These are phyloP conservation scores for Plasmopara halstedii DNA, from an alignment of 352 stramenopile species.

Conservation along the genomic window DNA sequence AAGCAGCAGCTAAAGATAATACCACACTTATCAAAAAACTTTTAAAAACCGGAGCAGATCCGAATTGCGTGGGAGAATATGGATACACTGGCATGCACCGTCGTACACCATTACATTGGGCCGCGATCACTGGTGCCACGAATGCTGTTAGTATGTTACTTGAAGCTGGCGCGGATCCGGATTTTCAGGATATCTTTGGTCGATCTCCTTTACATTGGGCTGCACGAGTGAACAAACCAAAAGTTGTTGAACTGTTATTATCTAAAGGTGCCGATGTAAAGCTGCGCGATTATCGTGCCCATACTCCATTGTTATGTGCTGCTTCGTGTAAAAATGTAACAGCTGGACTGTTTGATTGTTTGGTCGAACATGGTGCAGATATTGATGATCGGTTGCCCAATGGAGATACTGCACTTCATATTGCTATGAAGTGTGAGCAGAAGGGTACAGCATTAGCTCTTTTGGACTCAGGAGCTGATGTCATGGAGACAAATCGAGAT, in stretches of 20 bases:
- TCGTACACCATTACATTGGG: conserved; percentile 68
- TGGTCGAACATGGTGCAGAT: conserved; percentile 45
- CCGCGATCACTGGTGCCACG: conserved; percentile 42
- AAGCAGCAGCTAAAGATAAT: conserved; percentile 44
- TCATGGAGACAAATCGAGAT: conserved; percentile 61
- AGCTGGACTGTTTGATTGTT: conserved; percentile 40
- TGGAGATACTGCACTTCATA: conserved; percentile 64
- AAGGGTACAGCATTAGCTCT: conserved; percentile 54
- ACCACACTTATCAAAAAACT: conserved; percentile 29
- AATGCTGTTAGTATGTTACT: conserved; percentile 41
- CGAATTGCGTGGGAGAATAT: conserved; percentile 61
- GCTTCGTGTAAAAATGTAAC: conserved; percentile 44
- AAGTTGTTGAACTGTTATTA: conserved; percentile 43
- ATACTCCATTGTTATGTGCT: conserved; percentile 61
- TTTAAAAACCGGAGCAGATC: conserved; percentile 39
- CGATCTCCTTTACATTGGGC: conserved; percentile 67
- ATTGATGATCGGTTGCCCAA: conserved; percentile 62
- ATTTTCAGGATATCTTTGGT: conserved; percentile 59
- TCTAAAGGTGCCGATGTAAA: conserved; percentile 42
- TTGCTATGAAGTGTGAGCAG: conserved; percentile 67
- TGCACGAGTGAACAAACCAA: conserved; percentile 42
- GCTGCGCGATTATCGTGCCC: conserved; percentile 43
- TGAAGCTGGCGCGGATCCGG: conserved; percentile 45
- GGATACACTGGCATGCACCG: conserved; percentile 60
- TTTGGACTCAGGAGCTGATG: conserved; percentile 41